Conservation (phyloP, 2,329 filamentous ascomycete genomes). For the Curvularia sp. region DNA sequence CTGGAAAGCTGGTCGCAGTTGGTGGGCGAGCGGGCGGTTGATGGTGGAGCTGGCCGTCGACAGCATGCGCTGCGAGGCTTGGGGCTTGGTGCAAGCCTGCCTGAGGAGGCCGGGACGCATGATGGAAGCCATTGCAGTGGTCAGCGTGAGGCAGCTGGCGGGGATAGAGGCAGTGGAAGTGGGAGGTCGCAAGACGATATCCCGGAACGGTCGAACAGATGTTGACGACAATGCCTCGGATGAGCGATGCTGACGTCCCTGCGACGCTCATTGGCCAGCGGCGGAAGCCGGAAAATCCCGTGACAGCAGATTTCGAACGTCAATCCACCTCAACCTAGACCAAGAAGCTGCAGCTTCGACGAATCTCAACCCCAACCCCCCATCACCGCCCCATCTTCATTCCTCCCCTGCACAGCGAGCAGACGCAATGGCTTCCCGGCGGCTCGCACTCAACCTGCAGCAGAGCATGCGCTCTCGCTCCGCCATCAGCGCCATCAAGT, state of each 20-base stretch:
- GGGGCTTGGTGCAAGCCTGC: conserved; percentile 53
- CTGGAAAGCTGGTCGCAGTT: conserved; percentile 51
- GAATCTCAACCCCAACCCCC: conserved; percentile 35
- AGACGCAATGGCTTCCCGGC: conserved; percentile 86
- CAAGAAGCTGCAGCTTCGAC: conserved; percentile 38
- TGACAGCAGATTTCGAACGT: conserved; percentile 33
- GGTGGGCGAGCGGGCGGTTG: conserved; percentile 48
- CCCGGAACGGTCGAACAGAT: conserved; percentile 15
- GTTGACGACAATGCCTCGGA: conserved; percentile 33
- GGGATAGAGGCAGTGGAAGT: conserved; percentile 14
- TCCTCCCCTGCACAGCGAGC: conserved; percentile 38
- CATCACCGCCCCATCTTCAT: conserved; percentile 39
- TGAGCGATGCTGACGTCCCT: conserved; percentile 29
- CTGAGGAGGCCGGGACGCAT: conserved; percentile 59
- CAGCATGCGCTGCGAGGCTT: conserved; percentile 55
- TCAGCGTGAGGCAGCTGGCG: conserved; percentile 13
- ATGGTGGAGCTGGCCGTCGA: conserved; percentile 51
- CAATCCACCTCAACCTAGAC: conserved; percentile 33
- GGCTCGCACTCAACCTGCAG: conserved; percentile 93
- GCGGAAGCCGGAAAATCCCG: conserved; percentile 29
- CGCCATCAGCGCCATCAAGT: conserved; percentile 75
- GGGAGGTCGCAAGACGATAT: conserved; percentile 16
- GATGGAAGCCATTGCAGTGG: conserved; percentile 60
- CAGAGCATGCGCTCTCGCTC: conserved; percentile 87
- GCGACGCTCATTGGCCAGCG: conserved; percentile 29